A percentile compares a stretch with the other conserved stretches of the same genome.
Evolutionary conservation across 192 early-diverging fungal species (phyloP).

Genomic region (Entomortierella beljakovae): DNA sequence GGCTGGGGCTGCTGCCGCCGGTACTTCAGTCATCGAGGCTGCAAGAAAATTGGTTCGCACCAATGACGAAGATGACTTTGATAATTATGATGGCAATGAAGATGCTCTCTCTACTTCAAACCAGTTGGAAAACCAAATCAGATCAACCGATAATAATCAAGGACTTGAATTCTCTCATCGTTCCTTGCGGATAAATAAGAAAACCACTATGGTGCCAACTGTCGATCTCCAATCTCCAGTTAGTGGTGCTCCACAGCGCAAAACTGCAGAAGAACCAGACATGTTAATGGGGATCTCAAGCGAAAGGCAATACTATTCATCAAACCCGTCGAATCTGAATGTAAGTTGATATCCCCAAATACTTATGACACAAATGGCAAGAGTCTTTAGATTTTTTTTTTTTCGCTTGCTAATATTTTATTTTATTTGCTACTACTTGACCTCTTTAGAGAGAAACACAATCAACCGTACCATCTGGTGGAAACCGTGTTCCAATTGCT

Average conservation of each 20-base stretch:
- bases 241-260: too few species aligned
- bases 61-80: constrained; percentile 2
- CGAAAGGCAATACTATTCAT: neutral
- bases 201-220: too few species aligned
- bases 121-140: neutral
- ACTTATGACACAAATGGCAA: too few species aligned
- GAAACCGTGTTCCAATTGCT: constrained; percentile 8
- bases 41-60: constrained; percentile 19
- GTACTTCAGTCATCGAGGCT: constrained; percentile 21
- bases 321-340: neutral
- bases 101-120: neutral
- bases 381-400: neutral
- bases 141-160: neutral
- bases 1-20: constrained; percentile 16
- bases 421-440: neutral
- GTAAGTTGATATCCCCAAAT: neutral
- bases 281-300: neutral
- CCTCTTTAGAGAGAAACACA: neutral
- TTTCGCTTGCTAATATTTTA: neutral
- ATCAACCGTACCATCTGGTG: neutral
- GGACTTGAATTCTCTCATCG: constrained; percentile 1
- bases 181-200: neutral
- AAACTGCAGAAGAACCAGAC: neutral
- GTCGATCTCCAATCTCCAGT: too few species aligned
- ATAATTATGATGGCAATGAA: neutral